A percentile compares a stretch with the other conserved stretches of the same genome.
Evolutionary conservation across 208 protist genomes (phyloP).

Genomic region (Novymonas esmeraldas): DNA sequence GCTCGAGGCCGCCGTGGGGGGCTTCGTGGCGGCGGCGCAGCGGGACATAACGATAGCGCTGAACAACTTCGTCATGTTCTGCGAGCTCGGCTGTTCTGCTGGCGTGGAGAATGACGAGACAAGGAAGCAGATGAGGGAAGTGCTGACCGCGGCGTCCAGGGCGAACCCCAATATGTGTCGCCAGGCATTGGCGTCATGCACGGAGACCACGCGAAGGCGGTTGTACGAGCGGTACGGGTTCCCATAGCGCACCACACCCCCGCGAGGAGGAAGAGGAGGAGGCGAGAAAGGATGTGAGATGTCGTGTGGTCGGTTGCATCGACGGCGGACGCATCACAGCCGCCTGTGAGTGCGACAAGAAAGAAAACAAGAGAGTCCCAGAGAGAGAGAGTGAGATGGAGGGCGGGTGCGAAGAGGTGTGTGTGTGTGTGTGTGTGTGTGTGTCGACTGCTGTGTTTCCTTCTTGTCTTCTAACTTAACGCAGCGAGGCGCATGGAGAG

Average conservation of each 20-base stretch:
- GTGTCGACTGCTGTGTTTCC: no score
- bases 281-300: neutral
- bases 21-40: conserved; percentile 62
- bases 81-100: conserved; percentile 66
- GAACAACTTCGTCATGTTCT: conserved; percentile 53
- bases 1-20: conserved; percentile 52
- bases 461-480: no score
- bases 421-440: neutral
- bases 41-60: conserved; percentile 28
- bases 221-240: conserved; percentile 80
- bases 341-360: no score
- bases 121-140: conserved; percentile 46
- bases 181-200: conserved; percentile 45
- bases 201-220: conserved; percentile 45
- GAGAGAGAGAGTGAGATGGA: no score
- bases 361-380: no score
- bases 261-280: neutral
- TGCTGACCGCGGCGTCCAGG: conserved; percentile 42
- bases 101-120: conserved; percentile 40
- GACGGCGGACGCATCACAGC: no score
- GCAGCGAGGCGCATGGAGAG: neutral
- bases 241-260: conserved; percentile 31
- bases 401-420: neutral
- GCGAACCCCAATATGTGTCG: conserved; percentile 46
- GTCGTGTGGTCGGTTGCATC: no score